Conservation (phyloP, 2,329 filamentous ascomycete species). For the Zasmidium citrigriseum region DNA sequence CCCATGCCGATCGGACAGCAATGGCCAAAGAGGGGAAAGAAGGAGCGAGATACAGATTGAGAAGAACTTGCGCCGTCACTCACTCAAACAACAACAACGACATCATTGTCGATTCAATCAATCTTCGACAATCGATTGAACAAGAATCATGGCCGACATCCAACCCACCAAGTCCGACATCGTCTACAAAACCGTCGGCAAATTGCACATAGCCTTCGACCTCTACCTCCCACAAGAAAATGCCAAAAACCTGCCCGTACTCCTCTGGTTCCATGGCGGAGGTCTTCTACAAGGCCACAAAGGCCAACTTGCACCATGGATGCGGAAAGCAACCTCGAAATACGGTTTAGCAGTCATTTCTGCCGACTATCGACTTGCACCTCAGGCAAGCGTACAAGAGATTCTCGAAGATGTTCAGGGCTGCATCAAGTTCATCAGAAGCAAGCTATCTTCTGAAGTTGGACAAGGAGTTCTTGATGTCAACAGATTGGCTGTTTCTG, state of each 20-base stretch:
- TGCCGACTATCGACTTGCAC: conserved; percentile 36
- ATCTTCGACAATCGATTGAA: background rate
- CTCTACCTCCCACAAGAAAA: conserved; percentile 24
- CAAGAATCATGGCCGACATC: conserved; percentile 17
- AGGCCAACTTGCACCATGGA: conserved; percentile 25
- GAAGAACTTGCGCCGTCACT: too few species aligned
- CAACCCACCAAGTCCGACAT: conserved; percentile 19
- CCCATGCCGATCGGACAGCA: background rate
- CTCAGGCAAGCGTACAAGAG: conserved; percentile 33
- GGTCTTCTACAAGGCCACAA: conserved; percentile 34
- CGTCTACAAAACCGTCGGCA: conserved; percentile 26
- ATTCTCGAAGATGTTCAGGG: conserved; percentile 33
- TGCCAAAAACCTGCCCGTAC: conserved; percentile 18
- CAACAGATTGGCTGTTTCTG: conserved; percentile 29
- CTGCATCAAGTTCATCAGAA: conserved; percentile 31
- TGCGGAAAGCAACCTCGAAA: conserved; percentile 25
- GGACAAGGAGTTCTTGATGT: conserved; percentile 21
- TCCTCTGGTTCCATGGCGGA: conserved; percentile 31
- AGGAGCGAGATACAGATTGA: background rate
- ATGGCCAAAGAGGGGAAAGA: background rate
- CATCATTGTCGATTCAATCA: background rate
- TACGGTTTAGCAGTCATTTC: conserved; percentile 31
- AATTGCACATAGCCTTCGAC: conserved; percentile 24
- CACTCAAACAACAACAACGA: background rate
- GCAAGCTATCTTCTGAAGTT: conserved; percentile 17